Percentiles rank a stretch among this genome's conserved stretches.
Conservation (phyloP, 768 basidiomycete genomes). For the Steccherinum ochraceum region DNA sequence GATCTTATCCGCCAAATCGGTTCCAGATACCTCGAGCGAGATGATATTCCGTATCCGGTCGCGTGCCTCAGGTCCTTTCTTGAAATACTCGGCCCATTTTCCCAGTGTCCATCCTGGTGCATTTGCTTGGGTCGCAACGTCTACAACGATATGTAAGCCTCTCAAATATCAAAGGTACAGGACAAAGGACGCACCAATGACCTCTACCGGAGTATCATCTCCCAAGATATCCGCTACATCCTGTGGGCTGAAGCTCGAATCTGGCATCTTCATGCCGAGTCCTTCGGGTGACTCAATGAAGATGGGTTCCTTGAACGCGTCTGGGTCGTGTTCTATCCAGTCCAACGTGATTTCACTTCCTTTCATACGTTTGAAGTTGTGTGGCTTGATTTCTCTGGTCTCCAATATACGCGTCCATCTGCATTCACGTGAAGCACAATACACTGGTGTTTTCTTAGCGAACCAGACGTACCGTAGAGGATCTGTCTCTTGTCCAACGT, state of each 20-base stretch:
- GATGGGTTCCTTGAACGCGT: slow-evolving; percentile 78
- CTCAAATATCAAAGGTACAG: background rate
- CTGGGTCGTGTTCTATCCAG: slow-evolving; percentile 70
- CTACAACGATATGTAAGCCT: slow-evolving; percentile 31
- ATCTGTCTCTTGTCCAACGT: slow-evolving; percentile 59
- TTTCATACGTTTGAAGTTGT: slow-evolving; percentile 61
- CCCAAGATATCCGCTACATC: slow-evolving; percentile 82
- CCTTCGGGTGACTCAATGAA: slow-evolving; percentile 74
- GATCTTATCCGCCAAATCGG: slow-evolving; percentile 70
- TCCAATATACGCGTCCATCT: slow-evolving; percentile 64
- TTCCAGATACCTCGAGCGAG: slow-evolving; percentile 88
- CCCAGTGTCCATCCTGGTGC: slow-evolving; percentile 84
- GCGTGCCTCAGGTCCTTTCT: slow-evolving; percentile 54
- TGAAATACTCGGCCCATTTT: slow-evolving; percentile 87
- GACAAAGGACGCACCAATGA: slow-evolving; percentile 61
- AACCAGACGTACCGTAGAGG: slow-evolving; percentile 32
- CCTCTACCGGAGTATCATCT: slow-evolving; percentile 74
- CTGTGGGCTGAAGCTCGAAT: slow-evolving; percentile 59
- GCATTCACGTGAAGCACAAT: background rate
- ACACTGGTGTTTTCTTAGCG: too few species aligned
- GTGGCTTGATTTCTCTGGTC: slow-evolving; percentile 53
- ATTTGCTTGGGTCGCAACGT: slow-evolving; percentile 85
- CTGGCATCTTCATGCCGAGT: slow-evolving; percentile 89
- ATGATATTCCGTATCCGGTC: slow-evolving; percentile 96
- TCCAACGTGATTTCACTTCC: slow-evolving; percentile 61